Conservation (phyloP, 441 rosid genomes). For the Corymbia calophylla region DNA sequence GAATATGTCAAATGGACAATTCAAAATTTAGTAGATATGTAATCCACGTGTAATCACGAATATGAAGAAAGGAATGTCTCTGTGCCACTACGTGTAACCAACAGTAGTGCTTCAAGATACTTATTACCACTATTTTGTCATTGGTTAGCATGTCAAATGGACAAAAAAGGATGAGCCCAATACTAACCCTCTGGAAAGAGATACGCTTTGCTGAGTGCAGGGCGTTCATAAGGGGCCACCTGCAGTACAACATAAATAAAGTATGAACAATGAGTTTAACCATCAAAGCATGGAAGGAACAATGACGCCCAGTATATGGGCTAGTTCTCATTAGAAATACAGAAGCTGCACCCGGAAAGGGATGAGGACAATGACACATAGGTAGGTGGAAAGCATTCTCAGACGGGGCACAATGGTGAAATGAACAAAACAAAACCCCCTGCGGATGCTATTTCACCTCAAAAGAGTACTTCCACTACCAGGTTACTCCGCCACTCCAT, state of each 20-base stretch:
- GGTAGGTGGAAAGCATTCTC: too few relatives aligned
- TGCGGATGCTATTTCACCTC: not conserved
- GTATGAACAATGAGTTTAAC: not conserved
- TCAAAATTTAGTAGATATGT: not conserved
- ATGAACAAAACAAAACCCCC: not conserved
- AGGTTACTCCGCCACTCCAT: not conserved
- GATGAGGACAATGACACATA: not conserved
- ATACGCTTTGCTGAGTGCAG: constrained; percentile 97
- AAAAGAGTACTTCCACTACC: not conserved
- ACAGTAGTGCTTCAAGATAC: not conserved
- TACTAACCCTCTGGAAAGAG: constrained; percentile 78
- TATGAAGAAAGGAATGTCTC: not conserved
- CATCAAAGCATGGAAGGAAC: not conserved
- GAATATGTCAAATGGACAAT: not conserved
- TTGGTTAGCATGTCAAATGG: not conserved
- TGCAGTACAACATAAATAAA: constrained; percentile 5
- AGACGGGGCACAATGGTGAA: not conserved
- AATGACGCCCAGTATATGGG: not conserved
- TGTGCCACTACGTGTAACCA: not conserved
- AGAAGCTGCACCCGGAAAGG: not conserved
- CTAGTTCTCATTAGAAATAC: not conserved
- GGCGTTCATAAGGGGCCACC: constrained; percentile 99
- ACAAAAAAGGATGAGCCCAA: not conserved
- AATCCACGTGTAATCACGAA: not conserved
- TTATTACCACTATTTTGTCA: not conserved